Percentiles rank a stretch among this genome's conserved stretches.
phyloP scores from a whole-genome alignment of 129 eudicot genomes.

The Tanacetum coccineum region DNA sequence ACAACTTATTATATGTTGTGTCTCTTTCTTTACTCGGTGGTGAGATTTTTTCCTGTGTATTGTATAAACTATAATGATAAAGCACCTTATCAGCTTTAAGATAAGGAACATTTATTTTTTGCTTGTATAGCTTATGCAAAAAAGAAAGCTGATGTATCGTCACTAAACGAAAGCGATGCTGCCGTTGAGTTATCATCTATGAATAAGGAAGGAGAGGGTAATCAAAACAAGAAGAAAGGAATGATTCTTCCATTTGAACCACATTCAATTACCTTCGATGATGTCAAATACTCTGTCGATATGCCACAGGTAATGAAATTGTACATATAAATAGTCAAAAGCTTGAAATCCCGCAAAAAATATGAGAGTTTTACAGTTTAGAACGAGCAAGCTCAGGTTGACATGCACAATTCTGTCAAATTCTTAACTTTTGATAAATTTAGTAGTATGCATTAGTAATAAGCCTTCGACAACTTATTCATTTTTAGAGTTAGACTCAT shows the following conservation, averaged over 20 bases:
- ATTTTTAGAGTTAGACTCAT: no score
- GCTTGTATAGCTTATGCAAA: conserved; percentile 49
- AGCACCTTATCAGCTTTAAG: not conserved
- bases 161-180: conserved; percentile 25
- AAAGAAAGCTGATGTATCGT: conserved; percentile 39
- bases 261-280: conserved; percentile 67
- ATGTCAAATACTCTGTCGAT: conserved; percentile 72
- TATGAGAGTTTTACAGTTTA: not conserved
- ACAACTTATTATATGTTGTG: no score
- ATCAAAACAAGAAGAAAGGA: conserved; percentile 50
- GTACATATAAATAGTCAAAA: not conserved
- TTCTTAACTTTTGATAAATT: no score
- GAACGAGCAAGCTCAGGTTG: not conserved
- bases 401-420: no score
- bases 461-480: no score
- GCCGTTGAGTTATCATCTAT: conserved; percentile 28
- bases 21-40: no score
- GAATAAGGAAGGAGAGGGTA: conserved; percentile 3
- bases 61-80: no score
- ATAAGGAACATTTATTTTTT: not conserved
- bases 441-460: no score
- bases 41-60: not conserved
- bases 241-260: conserved; percentile 93
- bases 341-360: no score
- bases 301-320: conserved; percentile 62